These are phyloP conservation scores for Brassica rapa DNA, from an alignment of 345 rosid genomes.

Conservation along the genomic window DNA sequence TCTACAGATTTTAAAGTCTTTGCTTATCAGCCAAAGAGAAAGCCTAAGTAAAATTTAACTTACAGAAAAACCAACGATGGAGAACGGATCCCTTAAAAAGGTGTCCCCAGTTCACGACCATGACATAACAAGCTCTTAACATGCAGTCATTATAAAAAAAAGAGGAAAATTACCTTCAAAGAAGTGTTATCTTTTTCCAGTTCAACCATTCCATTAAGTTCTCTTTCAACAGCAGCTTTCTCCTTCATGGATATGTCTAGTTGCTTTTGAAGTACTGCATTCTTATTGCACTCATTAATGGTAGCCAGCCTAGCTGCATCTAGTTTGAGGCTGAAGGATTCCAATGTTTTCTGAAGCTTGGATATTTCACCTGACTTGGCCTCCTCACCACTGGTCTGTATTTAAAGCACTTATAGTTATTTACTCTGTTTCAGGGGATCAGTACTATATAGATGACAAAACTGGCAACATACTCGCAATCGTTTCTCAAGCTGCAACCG, in stretches of 20 bases:
- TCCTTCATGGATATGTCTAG: slow-evolving; percentile 70
- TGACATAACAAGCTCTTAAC: slow-evolving; percentile 22
- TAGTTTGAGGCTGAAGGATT: slow-evolving; percentile 77
- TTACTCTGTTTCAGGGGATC: slow-evolving; percentile 20
- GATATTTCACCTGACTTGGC: slow-evolving; percentile 70
- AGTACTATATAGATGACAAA: slow-evolving; percentile 27
- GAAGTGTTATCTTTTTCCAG: slow-evolving; percentile 66
- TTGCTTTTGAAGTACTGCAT: slow-evolving; percentile 81
- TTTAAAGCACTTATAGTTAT: slow-evolving; percentile 14
- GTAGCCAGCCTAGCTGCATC: slow-evolving; percentile 93
- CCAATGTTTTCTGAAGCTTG: slow-evolving; percentile 69
- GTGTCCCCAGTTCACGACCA: slow-evolving; percentile 8
- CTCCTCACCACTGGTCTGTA: slow-evolving; percentile 81
- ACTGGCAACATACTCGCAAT: slow-evolving; percentile 65
- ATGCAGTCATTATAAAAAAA: neutral
- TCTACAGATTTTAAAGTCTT: neutral
- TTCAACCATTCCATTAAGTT: slow-evolving; percentile 59
- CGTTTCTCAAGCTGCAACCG: slow-evolving; percentile 86
- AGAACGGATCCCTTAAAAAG: slow-evolving; percentile 12
- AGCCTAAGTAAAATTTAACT: neutral
- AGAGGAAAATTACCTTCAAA: slow-evolving; percentile 59
- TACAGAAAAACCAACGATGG: neutral
- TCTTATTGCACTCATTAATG: slow-evolving; percentile 84
- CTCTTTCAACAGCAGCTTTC: slow-evolving; percentile 76
- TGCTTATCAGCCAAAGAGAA: neutral